A percentile compares a stretch with the other conserved stretches of the same genome.
These are phyloP conservation scores for Apiotrichum sp. DNA, from an alignment of 1,284 basidiomycete genomes.

Conservation along the genomic window DNA sequence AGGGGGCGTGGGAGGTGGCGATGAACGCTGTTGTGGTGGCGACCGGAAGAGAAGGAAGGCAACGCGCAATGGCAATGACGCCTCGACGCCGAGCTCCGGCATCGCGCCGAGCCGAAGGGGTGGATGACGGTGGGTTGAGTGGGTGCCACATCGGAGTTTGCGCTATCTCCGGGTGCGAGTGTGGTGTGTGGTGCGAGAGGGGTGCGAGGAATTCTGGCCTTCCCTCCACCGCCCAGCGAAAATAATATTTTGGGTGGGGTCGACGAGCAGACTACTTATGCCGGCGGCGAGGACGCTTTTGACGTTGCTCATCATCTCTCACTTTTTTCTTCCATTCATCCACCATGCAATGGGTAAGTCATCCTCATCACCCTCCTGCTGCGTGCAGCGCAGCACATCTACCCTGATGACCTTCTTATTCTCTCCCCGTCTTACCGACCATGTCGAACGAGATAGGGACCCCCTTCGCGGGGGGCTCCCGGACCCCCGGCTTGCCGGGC, in stretches of 20 bases:
- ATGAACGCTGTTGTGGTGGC: neutral
- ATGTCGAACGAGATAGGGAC: slow-evolving; percentile 48
- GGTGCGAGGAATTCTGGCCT: too few relatives aligned
- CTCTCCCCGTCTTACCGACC: slow-evolving; percentile 51
- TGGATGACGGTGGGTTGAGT: too few relatives aligned
- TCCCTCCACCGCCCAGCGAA: too few relatives aligned
- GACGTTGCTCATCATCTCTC: neutral
- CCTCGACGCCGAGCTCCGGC: too few relatives aligned
- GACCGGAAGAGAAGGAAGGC: neutral
- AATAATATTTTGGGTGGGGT: too few relatives aligned
- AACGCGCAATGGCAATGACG: too few relatives aligned
- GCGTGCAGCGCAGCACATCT: neutral
- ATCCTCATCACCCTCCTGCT: neutral
- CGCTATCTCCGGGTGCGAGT: too few relatives aligned
- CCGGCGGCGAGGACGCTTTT: neutral
- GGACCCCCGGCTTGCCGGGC: slow-evolving; percentile 39
- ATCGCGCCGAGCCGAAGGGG: too few relatives aligned
- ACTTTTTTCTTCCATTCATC: neutral
- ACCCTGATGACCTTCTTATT: slow-evolving; percentile 47
- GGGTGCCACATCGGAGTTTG: too few relatives aligned
- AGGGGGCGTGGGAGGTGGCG: neutral
- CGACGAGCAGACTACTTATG: neutral
- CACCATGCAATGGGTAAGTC: neutral
- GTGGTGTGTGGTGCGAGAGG: neutral
- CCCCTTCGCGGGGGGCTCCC: slow-evolving; percentile 46